Base-by-base conservation (phyloP, 345 rosid genomes). In the Mallotus nudiflorus region DNA sequence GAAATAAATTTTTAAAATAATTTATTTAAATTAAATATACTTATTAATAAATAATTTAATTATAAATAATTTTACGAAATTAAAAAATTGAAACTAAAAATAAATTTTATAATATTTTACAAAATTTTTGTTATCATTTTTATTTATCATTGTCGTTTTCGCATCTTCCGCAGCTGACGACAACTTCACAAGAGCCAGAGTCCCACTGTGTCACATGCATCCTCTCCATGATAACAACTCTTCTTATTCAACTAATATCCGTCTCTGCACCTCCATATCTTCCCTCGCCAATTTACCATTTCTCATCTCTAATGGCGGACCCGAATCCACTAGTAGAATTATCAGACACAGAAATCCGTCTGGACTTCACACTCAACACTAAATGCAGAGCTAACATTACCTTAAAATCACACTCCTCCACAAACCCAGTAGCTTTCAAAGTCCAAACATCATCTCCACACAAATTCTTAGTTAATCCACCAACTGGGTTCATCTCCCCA, bases 381-480 rank as follows among this genome's bases (percentile, higher is more conserved):
- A 86, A 88, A 74, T 84, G 90, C 76, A 80, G 90, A 6, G 83
- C 86, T 39, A 83, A 69, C 61, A 63, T 88, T 12, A 50, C 68
- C 39, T 69, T 88, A 18, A 69, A 71, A 19, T 84, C 90, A n/a
- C 87, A 82, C 68, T 82, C 75, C 70, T 29, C 84, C 40, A 66
- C 79, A 4, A 29, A 60, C 10, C 73, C 81, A 5, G 75, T 88
- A 4, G 90, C 88, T 45, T 88, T 84, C 86, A 88, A 84, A 65
- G 81, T 88, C 67, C 89, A 86, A 73, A 84, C 92, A 50, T 85
- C 87, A 14, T 85, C 90, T 3, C 90, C 92, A 1, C 79, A 78
- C 66, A 88, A 83, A 75, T 88, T 88, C 65, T 77, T 88, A 0
- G 90, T 88, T 28, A 81, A 85, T 56, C 90, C 90, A 18, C 87